Conservation (phyloP, 371 early-diverging fungal genomes). For the Mortierella sp. region DNA sequence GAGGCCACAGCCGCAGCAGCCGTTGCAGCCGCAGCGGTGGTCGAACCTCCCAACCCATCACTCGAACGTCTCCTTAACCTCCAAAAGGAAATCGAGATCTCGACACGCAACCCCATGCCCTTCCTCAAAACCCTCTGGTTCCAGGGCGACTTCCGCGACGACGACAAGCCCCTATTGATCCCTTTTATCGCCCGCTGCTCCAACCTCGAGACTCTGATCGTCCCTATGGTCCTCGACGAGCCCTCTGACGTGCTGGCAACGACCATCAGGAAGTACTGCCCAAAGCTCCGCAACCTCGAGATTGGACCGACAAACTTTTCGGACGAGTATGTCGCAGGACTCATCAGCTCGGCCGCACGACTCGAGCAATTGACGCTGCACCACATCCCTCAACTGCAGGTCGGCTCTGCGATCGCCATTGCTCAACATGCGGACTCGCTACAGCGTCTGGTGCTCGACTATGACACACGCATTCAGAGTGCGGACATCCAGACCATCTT, state of each 20-base stretch:
- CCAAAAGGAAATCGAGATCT: constrained; percentile 7
- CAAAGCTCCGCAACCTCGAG: constrained; percentile 10
- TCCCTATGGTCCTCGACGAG: neutral
- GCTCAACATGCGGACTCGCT: neutral
- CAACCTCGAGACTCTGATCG: constrained; percentile 7
- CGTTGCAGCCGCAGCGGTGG: neutral
- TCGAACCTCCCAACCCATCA: neutral
- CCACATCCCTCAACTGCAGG: neutral
- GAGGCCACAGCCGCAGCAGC: constrained; percentile 3
- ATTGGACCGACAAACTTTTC: constrained; percentile 8
- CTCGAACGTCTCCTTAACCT: constrained; percentile 5
- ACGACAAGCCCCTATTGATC: constrained; percentile 6
- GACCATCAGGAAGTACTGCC: constrained; percentile 1
- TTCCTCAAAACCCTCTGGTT: constrained; percentile 9
- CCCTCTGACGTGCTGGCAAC: constrained; percentile 9
- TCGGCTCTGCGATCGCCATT: constrained; percentile 4
- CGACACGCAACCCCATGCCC: constrained; percentile 1
- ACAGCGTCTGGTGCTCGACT: neutral
- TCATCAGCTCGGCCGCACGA: neutral
- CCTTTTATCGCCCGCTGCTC: constrained; percentile 9
- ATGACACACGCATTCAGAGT: constrained; percentile 7
- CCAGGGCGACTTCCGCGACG: constrained; percentile 9
- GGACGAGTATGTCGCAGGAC: constrained; percentile 7
- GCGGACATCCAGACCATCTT: constrained; percentile 1
- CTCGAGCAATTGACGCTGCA: constrained; percentile 7